Percentiles rank a stretch among this genome's conserved stretches.
Evolutionary conservation across 345 rosid genomes (phyloP).

Genomic region (Psidium guajava): DNA sequence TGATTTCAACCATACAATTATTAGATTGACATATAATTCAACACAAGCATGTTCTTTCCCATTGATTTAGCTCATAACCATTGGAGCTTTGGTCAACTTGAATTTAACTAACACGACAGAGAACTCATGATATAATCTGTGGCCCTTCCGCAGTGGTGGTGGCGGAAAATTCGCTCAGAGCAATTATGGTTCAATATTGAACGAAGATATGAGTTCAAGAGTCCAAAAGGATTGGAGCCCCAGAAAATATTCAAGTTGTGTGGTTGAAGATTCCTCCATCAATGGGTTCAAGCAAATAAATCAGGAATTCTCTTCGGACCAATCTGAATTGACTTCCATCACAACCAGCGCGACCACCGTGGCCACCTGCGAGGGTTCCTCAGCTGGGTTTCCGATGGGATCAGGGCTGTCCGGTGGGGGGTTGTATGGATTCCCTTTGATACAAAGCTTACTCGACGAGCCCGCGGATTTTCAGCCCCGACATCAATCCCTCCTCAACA

Average conservation of each 20-base stretch:
- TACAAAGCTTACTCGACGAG: slow-evolving; percentile 26
- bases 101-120: neutral
- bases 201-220: slow-evolving; percentile 46
- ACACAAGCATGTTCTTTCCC: neutral
- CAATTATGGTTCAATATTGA: slow-evolving; percentile 20
- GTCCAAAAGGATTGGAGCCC: slow-evolving; percentile 31
- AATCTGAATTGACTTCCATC: neutral
- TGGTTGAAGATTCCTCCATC: slow-evolving; percentile 16
- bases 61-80: neutral
- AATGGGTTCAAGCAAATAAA: slow-evolving; percentile 14
- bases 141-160: slow-evolving; percentile 5
- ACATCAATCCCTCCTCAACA: slow-evolving; percentile 24
- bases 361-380: slow-evolving; percentile 6
- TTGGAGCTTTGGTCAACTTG: neutral
- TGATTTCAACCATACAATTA: neutral
- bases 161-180: slow-evolving; percentile 15
- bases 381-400: neutral
- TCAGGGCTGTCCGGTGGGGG: neutral
- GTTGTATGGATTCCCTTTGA: slow-evolving; percentile 30
- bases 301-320: slow-evolving; percentile 13
- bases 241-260: slow-evolving; percentile 4
- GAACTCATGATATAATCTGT: neutral
- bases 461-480: neutral
- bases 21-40: neutral
- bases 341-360: slow-evolving; percentile 7